Evolutionary conservation across 805 yeast genomes (phyloP).

Genomic region (Starmerella bacillaris): DNA sequence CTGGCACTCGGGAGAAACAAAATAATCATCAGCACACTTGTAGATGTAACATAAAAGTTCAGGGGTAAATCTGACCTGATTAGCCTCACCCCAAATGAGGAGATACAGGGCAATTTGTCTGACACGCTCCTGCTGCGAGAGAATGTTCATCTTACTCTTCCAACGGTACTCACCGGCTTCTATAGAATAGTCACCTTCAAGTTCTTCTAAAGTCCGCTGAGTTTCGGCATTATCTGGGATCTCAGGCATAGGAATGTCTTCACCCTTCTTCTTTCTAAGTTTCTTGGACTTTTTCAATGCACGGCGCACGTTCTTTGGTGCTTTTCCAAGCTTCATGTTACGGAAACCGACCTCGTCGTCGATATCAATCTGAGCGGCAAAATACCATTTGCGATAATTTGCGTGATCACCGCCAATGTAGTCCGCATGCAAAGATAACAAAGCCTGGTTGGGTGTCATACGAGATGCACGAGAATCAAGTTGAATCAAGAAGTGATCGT

Average conservation of each 20-base stretch:
- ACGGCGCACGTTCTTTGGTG: conserved; percentile 28
- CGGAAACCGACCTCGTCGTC: conserved; percentile 51
- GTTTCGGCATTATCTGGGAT: conserved; percentile 24
- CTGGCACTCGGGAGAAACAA: conserved; percentile 76
- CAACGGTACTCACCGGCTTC: conserved; percentile 72
- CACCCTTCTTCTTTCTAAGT: conserved; percentile 28
- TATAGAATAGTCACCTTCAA: conserved; percentile 47
- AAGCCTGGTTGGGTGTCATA: conserved; percentile 50
- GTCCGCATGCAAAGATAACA: conserved; percentile 65
- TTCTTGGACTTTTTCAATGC: conserved; percentile 32
- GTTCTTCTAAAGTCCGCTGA: conserved; percentile 43
- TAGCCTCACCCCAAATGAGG: conserved; percentile 63
- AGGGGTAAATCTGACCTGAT: conserved; percentile 75
- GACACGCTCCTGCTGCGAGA: conserved; percentile 39
- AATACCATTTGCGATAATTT: conserved; percentile 81
- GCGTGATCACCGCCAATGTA: conserved; percentile 83
- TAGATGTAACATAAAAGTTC: conserved; percentile 85
- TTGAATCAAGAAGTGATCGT: conserved; percentile 59
- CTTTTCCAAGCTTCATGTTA: conserved; percentile 37
- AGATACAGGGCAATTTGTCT: conserved; percentile 47
- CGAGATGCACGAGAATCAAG: conserved; percentile 78
- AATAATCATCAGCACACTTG: conserved; percentile 86
- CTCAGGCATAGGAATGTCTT: conserved; percentile 19
- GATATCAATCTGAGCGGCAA: conserved; percentile 63
- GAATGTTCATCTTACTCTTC: conserved; percentile 44